These are phyloP conservation scores for Quercus tomentella DNA, from an alignment of 331 rosid species.

Conservation along the genomic window DNA sequence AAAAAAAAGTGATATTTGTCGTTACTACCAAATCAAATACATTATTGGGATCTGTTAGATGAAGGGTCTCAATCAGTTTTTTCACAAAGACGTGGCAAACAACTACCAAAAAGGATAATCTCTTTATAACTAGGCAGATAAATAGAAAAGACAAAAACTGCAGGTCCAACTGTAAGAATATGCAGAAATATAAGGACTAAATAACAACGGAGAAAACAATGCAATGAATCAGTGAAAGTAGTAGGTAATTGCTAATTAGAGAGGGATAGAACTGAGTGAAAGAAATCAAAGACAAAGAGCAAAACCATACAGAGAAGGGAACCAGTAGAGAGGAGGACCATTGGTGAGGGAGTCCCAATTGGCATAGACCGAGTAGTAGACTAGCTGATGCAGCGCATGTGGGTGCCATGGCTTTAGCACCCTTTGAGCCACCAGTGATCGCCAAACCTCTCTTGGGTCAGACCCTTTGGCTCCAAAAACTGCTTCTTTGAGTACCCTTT, in stretches of 20 bases:
- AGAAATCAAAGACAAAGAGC: neutral
- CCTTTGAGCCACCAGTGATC: slow-evolving; percentile 42
- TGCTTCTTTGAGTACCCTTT: slow-evolving; percentile 15
- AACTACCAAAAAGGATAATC: neutral
- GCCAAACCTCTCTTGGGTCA: slow-evolving; percentile 49
- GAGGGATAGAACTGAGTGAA: neutral
- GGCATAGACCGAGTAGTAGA: slow-evolving; percentile 50
- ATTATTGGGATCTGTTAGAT: neutral
- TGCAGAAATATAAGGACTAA: neutral
- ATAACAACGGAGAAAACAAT: neutral
- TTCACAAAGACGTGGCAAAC: neutral
- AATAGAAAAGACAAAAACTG: neutral
- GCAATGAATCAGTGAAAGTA: neutral
- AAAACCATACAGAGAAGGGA: slow-evolving; percentile 57
- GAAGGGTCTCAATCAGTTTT: neutral
- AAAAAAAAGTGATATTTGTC: too few species aligned
- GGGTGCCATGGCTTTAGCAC: slow-evolving; percentile 63
- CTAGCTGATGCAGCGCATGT: slow-evolving; percentile 48
- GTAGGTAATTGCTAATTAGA: neutral
- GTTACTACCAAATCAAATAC: too few species aligned
- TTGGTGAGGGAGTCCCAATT: slow-evolving; percentile 26
- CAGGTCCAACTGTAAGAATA: neutral
- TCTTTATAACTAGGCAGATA: neutral
- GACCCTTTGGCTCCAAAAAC: slow-evolving; percentile 7
- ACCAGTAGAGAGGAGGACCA: slow-evolving; percentile 68